Evolutionary conservation across 23 red algal genomes (phyloP).

Genomic region (Gracilaria gracilis): DNA sequence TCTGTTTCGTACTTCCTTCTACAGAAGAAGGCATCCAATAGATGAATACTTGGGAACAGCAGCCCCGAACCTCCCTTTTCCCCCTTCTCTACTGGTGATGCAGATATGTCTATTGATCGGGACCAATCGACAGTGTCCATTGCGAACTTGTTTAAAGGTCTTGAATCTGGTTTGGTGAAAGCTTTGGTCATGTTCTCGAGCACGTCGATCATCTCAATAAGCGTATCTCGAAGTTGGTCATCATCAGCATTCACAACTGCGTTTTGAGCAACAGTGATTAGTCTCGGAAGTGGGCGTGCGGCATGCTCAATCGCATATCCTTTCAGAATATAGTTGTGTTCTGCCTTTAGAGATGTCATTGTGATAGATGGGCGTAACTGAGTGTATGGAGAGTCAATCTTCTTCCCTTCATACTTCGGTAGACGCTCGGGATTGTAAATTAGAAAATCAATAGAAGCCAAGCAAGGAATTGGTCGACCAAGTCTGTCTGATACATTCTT

Average conservation of each 20-base stretch:
- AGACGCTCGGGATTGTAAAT: slow-evolving; percentile 3
- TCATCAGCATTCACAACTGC: slow-evolving; percentile 23
- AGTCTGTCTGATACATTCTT: slow-evolving; percentile 8
- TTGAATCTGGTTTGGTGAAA: slow-evolving; percentile 15
- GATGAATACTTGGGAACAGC: slow-evolving; percentile 22
- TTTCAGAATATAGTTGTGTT: slow-evolving; percentile 15
- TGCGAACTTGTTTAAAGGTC: slow-evolving; percentile 10
- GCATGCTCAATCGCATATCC: slow-evolving; percentile 21
- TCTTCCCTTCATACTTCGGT: background rate
- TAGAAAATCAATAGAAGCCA: background rate
- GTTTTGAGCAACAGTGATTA: slow-evolving; percentile 9
- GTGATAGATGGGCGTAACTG: slow-evolving; percentile 1
- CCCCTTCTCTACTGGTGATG: background rate
- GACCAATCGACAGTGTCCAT: slow-evolving; percentile 32
- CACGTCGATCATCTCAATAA: slow-evolving; percentile 10
- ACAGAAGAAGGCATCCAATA: slow-evolving; percentile 30
- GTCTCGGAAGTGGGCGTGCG: slow-evolving; percentile 19
- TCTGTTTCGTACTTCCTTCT: slow-evolving; percentile 11
- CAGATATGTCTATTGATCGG: background rate
- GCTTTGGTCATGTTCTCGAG: slow-evolving; percentile 38
- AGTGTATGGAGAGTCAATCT: slow-evolving; percentile 1
- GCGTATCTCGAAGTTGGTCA: background rate
- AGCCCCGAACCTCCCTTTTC: slow-evolving; percentile 11
- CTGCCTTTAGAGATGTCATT: slow-evolving; percentile 1
- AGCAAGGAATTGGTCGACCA: slow-evolving; percentile 6